Conservation (phyloP, 495 filamentous ascomycete species). For the Darksidea phi region DNA sequence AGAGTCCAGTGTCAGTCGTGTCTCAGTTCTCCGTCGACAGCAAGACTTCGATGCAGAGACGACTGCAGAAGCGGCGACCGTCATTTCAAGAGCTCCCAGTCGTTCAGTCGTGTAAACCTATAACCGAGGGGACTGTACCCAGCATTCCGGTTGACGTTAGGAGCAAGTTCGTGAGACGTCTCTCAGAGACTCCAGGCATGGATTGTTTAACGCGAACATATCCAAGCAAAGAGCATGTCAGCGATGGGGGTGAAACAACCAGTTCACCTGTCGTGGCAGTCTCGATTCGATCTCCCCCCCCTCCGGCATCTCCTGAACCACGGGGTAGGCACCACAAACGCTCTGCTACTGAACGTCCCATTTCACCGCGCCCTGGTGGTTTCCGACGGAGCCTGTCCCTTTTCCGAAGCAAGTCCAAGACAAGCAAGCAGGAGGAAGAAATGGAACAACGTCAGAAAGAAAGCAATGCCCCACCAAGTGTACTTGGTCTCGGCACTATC, state of each 20-base stretch:
- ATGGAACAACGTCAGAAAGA: conserved; percentile 7
- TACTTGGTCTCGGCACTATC: conserved; percentile 45
- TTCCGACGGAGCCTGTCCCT: conserved; percentile 30
- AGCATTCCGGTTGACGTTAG: conserved; percentile 24
- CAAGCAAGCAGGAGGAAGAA: conserved; percentile 12
- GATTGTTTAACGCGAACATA: conserved; percentile 36
- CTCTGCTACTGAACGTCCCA: conserved; percentile 26
- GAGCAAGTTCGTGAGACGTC: conserved; percentile 22
- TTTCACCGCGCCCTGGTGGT: conserved; percentile 19
- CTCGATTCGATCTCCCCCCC: conserved; percentile 20
- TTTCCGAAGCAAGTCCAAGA: conserved; percentile 19
- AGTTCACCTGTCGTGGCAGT: not conserved
- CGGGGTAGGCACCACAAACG: conserved; percentile 15
- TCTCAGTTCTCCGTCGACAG: conserved; percentile 19
- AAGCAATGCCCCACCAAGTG: conserved; percentile 18
- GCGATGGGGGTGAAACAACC: not conserved
- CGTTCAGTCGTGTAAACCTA: conserved; percentile 27
- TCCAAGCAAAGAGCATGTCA: conserved; percentile 14
- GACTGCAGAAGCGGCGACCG: conserved; percentile 41
- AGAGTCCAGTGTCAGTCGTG: conserved; percentile 13
- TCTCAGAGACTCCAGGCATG: conserved; percentile 33
- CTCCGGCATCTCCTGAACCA: conserved; percentile 6
- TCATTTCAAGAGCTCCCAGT: conserved; percentile 16
- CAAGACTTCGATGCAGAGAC: conserved; percentile 25
- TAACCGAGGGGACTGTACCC: conserved; percentile 27